Evolutionary conservation across 2,329 filamentous ascomycete species (phyloP).

Genomic region (Paracamarosporium sp.): DNA sequence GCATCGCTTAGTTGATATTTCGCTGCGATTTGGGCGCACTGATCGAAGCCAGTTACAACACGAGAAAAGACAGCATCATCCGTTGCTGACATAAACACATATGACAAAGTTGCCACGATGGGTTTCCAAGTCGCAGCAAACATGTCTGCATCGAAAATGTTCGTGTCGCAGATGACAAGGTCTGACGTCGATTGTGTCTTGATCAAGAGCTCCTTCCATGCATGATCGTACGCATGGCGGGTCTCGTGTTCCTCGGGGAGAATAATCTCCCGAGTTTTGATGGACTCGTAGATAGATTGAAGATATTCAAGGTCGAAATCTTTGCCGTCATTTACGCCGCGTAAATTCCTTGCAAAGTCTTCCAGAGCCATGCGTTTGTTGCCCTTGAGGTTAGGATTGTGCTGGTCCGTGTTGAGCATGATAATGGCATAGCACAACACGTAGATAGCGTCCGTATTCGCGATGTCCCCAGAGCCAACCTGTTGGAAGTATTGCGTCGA

Average conservation of each 20-base stretch:
- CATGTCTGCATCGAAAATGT: conserved; percentile 97
- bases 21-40: conserved; percentile 91
- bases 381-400: conserved; percentile 86
- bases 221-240: conserved; percentile 94
- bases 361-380: conserved; percentile 82
- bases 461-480: conserved; percentile 74
- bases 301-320: conserved; percentile 87
- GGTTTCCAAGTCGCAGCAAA: conserved; percentile 96
- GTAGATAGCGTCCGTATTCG: conserved; percentile 85
- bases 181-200: conserved; percentile 81
- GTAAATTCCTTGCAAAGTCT: conserved; percentile 87
- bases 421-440: conserved; percentile 96
- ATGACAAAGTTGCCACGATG: conserved; percentile 91
- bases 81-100: conserved; percentile 98
- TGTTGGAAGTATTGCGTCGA: conserved; percentile 81
- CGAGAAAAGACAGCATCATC: conserved; percentile 95
- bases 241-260: conserved; percentile 97
- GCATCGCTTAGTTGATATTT: conserved; percentile 84
- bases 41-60: conserved; percentile 92
- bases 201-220: conserved; percentile 91
- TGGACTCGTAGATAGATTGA: conserved; percentile 86
- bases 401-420: conserved; percentile 95
- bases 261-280: conserved; percentile 93
- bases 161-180: conserved; percentile 83
- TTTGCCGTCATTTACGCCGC: conserved; percentile 84